Evolutionary conservation across 345 rosid species (phyloP).

Genomic region (Excoecaria cochinchinensis): DNA sequence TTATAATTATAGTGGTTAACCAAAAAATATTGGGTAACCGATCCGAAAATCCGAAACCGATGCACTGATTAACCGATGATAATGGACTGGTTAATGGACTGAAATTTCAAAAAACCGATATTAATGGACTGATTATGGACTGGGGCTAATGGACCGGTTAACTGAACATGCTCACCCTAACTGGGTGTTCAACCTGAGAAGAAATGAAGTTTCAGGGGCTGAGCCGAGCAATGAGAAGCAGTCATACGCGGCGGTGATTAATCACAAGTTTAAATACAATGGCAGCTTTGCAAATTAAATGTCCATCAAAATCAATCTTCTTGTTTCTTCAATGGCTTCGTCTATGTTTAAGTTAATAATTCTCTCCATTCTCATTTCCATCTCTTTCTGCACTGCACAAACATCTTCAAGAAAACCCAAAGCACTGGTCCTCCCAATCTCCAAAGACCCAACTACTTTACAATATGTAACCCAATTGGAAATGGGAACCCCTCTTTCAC

Average conservation of each 20-base stretch:
- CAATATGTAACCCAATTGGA: conserved; percentile 25
- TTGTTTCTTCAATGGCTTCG: conserved; percentile 5
- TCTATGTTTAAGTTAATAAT: not conserved
- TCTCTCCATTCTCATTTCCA: conserved; percentile 5
- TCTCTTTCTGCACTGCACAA: not conserved
- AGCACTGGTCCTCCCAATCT: conserved; percentile 28
- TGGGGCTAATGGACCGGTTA: no score
- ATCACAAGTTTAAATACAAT: not conserved
- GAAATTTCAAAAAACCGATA: no score
- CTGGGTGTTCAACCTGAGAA: no score
- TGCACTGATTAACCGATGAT: no score
- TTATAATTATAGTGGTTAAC: no score
- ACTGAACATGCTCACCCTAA: no score
- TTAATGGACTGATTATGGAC: no score
- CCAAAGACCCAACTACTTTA: conserved; percentile 25
- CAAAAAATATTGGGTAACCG: no score
- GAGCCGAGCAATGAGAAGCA: no score
- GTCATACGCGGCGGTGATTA: not conserved
- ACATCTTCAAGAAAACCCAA: conserved; percentile 19
- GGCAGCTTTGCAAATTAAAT: not conserved
- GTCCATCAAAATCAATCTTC: not conserved
- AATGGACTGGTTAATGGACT: no score
- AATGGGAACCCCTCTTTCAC: conserved; percentile 22
- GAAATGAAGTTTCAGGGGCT: no score
- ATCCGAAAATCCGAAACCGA: no score